Evolutionary conservation across 306 rosid species (phyloP), one percentile per base, ranked within the genome.

Genomic region (Castanopsis chinensis): DNA sequence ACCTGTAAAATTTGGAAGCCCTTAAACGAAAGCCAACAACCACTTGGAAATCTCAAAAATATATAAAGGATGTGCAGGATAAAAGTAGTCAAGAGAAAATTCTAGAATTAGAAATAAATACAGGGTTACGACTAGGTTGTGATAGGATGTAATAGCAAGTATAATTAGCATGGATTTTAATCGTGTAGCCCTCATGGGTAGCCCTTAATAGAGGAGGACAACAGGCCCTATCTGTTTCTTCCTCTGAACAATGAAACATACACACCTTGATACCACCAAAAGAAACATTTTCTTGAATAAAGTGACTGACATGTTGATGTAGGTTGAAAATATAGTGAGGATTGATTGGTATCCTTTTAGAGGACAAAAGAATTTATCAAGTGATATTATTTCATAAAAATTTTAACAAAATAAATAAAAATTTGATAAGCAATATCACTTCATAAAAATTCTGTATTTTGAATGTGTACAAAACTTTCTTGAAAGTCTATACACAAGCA

Each of bases 1-100:
- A 95, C 79, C 99, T 95, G 96, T 86, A 88, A 13, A 70, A 88
- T 76, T 85, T 65, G 72, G 78, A 77, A 72, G 14, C 9, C 57
- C 59, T 76, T 21, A 55, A 61, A 78, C 20, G 55, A 41, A 76
- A 58, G 53, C 60, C 64, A 54, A 65, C 61, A 69, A 79, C 49
- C 78, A 71, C 67, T 18, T 67, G 21, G 37, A 67, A 67, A 32
- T 18, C 25, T 1, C 51, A 67, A 67, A 33, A 3, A 23, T 67
- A 5, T 57, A 10, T 14, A 67, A 41, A 30, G 27, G 45, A 35
- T 5, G 23, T 1, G 51, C 32, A 60, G 67, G 59, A 49, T 70
- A 7, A 60, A 51, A 76, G 6, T 67, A 30, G 4, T 27, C 11
- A 23, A 61, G 70, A 27, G 32, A 71, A 53, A 43, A 5, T 23